Conservation (phyloP, 345 rosid genomes). For the Alliaria petiolata region DNA sequence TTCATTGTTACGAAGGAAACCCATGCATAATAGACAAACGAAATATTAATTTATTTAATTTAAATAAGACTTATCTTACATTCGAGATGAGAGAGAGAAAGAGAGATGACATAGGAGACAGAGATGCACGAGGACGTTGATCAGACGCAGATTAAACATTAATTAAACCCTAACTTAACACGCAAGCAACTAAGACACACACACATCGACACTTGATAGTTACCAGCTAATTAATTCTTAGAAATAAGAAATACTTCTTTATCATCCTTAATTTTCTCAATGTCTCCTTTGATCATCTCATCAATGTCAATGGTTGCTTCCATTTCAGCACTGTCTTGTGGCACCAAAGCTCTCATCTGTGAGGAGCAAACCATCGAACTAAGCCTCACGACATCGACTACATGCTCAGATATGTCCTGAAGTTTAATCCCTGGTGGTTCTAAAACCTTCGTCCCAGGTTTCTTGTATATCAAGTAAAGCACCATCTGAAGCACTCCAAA, state of each 20-base stretch:
- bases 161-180: conserved; percentile 14
- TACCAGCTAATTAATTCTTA: conserved; percentile 16
- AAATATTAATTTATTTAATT: neutral
- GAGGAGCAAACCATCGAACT: conserved; percentile 37
- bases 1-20: neutral
- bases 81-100: conserved; percentile 10
- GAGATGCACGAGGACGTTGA: neutral
- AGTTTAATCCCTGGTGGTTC: conserved; percentile 40
- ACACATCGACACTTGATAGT: conserved; percentile 6
- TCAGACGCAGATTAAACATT: neutral
- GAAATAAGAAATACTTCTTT: conserved; percentile 14
- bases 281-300: conserved; percentile 28
- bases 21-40: conserved; percentile 2
- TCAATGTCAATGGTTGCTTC: conserved; percentile 29
- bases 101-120: neutral
- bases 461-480: conserved; percentile 68
- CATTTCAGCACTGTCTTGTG: conserved; percentile 32
- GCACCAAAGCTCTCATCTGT: conserved; percentile 37
- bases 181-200: conserved; percentile 10
- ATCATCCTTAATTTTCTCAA: conserved; percentile 9
- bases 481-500: conserved; percentile 73
- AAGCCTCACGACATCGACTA: conserved; percentile 44
- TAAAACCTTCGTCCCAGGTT: conserved; percentile 36
- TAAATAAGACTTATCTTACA: conserved; percentile 4
- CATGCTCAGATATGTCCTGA: conserved; percentile 48